These are phyloP conservation scores for Citrus hindsii DNA, from an alignment of 345 rosid species.

Conservation along the genomic window DNA sequence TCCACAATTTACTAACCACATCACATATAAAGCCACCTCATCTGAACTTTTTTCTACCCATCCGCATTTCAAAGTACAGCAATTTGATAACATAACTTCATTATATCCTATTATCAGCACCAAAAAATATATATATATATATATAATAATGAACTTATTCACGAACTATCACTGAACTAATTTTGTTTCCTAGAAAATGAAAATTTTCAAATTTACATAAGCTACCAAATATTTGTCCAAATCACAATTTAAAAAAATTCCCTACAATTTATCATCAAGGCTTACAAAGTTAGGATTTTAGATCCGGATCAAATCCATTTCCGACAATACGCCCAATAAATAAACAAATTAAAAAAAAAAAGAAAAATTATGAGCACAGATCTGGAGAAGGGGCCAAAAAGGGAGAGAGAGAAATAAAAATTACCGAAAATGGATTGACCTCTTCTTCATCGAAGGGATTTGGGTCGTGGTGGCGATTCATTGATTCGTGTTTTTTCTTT, in stretches of 20 bases:
- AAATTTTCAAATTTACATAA: neutral
- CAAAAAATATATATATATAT: fast-evolving
- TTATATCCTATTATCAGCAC: too few species aligned
- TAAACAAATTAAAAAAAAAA: neutral
- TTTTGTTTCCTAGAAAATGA: neutral
- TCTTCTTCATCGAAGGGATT: slow-evolving; percentile 93
- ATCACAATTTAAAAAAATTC: neutral
- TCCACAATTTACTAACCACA: too few species aligned
- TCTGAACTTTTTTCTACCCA: too few species aligned
- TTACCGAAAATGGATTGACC: slow-evolving; percentile 97
- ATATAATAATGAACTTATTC: neutral
- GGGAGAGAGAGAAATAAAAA: neutral
- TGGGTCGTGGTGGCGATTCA: slow-evolving; percentile 89
- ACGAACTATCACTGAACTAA: neutral
- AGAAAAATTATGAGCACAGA: slow-evolving; percentile 21
- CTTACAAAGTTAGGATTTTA: neutral
- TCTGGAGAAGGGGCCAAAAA: slow-evolving; percentile 16
- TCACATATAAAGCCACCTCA: too few species aligned
- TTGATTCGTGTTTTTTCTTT: neutral
- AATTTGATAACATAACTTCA: too few species aligned
- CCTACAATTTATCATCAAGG: neutral
- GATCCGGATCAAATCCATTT: neutral
- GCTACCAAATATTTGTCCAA: neutral
- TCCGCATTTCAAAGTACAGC: too few species aligned
- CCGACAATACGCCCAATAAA: neutral